phyloP scores from a whole-genome alignment of 2,329 filamentous ascomycete species.

The Pyrenophora graminea region DNA sequence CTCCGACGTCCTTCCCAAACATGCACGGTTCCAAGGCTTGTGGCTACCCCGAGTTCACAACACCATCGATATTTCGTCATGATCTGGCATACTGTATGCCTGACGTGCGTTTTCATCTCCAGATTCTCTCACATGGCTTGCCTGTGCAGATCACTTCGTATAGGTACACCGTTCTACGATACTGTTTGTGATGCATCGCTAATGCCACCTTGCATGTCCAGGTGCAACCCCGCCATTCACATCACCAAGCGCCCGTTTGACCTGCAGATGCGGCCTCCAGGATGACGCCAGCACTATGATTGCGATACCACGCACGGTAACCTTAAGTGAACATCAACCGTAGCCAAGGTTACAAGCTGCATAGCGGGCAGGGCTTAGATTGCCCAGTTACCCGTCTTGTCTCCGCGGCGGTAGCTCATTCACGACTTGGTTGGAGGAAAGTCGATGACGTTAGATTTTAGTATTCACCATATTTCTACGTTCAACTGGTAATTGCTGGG shows the following conservation, averaged over 20 bases:
- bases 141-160: slow-evolving; percentile 8
- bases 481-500: neutral
- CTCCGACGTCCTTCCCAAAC: too few species aligned
- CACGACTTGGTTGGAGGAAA: slow-evolving; percentile 10
- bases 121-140: slow-evolving; percentile 4
- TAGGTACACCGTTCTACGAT: neutral
- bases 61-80: neutral
- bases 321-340: slow-evolving; percentile 15
- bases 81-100: neutral
- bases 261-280: slow-evolving; percentile 4
- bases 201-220: slow-evolving; percentile 7
- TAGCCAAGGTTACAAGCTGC: slow-evolving; percentile 8
- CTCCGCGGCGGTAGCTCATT: slow-evolving; percentile 5
- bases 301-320: slow-evolving; percentile 10
- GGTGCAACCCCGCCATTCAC: slow-evolving; percentile 2
- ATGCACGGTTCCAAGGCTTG: too few species aligned
- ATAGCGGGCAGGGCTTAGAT: slow-evolving; percentile 11
- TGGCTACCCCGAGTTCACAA: neutral
- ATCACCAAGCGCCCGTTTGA: slow-evolving; percentile 1
- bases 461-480: neutral
- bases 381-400: slow-evolving; percentile 12
- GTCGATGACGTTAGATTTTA: slow-evolving; percentile 15
- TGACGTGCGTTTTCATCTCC: neutral
- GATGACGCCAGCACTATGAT: slow-evolving; percentile 7
- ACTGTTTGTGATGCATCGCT: neutral